Base-by-base conservation (phyloP, 192 early-diverging fungal genomes). In the Backusella psychrophila region DNA sequence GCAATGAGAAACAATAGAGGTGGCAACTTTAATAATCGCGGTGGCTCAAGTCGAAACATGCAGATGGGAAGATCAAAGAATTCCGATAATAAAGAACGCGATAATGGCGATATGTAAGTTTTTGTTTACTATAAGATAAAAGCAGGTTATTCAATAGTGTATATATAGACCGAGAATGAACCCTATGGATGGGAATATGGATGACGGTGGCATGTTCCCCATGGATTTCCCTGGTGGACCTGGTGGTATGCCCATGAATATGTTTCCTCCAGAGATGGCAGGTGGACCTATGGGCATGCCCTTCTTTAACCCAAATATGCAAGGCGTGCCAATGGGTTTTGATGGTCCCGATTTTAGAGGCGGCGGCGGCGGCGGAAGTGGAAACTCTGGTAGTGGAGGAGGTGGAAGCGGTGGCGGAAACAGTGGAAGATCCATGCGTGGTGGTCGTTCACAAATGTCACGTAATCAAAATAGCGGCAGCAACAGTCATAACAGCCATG, bases 261-360 rank as follows among this genome's bases (percentile, higher is more conserved):
- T 85, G 75, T 82, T 75, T 7, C 77, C 78, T 73, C 80, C 78
- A 31, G 81, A 80, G 15, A 83, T 86, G 82, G 41, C 69, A 14
- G 73, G 76, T 6, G 72, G 76, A 31, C 75, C 76, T 0, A 81
- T 81, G 80, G 69, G 69, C 3, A 78, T 80, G 74, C 74, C 78
- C 6, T 82, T 85, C 69, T 78, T 78, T 39, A 85, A 77, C 38
- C 44, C 74, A 19, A 75, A 78, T 63, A 78, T 78, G 68, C 75
- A 66, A n/a, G 80, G 77, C 38, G 81, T 73, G 0, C 78, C 77
- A 21, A 77, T 72, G 69, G 78, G 79, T 3, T 78, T 74, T 74
- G 77, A 78, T 53, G 77, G 77, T 1, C 69, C 70, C 12, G 74
- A 75, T 46, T 75, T 75, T 34, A 75, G 74, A 67, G 65, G 59